Conservation (phyloP, 495 filamentous ascomycete genomes). For the Hypomontagnella monticulosa region DNA sequence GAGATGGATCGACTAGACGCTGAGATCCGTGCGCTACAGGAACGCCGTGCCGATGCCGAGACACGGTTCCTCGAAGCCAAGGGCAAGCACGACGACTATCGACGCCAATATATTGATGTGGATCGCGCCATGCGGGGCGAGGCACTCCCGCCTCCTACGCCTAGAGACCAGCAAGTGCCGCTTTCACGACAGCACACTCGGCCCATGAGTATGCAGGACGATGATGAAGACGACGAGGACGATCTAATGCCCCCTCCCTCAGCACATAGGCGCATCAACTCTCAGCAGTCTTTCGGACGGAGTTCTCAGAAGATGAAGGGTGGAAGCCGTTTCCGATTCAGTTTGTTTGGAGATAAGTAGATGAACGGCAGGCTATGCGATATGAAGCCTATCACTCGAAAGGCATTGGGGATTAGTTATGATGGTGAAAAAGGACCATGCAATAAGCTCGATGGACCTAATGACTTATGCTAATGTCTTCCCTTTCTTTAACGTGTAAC, state of each 20-base stretch:
- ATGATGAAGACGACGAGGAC: conserved; percentile 42
- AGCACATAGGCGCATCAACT: conserved; percentile 43
- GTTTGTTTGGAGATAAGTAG: conserved; percentile 39
- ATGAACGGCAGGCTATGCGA: background rate
- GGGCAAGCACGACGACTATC: conserved; percentile 47
- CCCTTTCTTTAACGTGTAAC: conserved; percentile 26
- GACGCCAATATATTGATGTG: conserved; percentile 40
- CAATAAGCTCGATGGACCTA: conserved; percentile 19
- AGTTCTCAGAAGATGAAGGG: conserved; percentile 39
- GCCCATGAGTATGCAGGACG: conserved; percentile 44
- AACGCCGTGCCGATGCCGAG: conserved; percentile 43
- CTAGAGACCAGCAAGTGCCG: conserved; percentile 38
- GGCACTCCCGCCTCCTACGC: conserved; percentile 20
- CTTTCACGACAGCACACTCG: conserved; percentile 34
- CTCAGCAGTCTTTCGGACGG: conserved; percentile 47
- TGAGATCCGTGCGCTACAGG: conserved; percentile 40
- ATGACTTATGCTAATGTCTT: conserved; percentile 37
- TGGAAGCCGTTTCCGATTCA: conserved; percentile 46
- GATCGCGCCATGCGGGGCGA: conserved; percentile 46
- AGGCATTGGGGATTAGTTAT: background rate
- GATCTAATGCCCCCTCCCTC: conserved; percentile 36
- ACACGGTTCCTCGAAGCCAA: conserved; percentile 45
- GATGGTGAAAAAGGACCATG: background rate
- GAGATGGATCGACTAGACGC: conserved; percentile 46
- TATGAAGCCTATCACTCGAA: background rate